phyloP scores from a whole-genome alignment of 2,329 filamentous ascomycete genomes.

The Botryotinia calthae region DNA sequence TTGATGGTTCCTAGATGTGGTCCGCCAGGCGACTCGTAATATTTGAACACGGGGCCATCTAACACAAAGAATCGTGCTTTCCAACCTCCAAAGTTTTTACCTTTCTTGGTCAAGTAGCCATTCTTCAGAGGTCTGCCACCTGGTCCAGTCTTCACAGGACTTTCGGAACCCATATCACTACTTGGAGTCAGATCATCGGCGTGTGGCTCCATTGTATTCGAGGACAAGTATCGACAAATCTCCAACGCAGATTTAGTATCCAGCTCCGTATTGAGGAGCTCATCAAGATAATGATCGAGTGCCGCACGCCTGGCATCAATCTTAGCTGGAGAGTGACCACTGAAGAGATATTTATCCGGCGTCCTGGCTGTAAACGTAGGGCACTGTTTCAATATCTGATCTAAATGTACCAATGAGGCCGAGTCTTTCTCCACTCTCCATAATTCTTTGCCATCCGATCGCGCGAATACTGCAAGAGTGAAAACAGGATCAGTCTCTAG shows the following conservation, averaged over 20 bases:
- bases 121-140: constrained; percentile 71
- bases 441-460: constrained; percentile 72
- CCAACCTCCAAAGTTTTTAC: constrained; percentile 99
- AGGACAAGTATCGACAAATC: constrained; percentile 84
- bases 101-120: constrained; percentile 92
- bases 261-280: constrained; percentile 77
- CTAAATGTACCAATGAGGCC: constrained; percentile 73
- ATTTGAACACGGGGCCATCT: constrained; percentile 72
- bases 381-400: constrained; percentile 74
- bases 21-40: constrained; percentile 88
- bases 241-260: constrained; percentile 74
- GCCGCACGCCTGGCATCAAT: constrained; percentile 81
- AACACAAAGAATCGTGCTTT: constrained; percentile 77
- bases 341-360: constrained; percentile 84
- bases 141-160: constrained; percentile 49
- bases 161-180: constrained; percentile 42
- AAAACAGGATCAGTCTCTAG: constrained; percentile 92
- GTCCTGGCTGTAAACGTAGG: constrained; percentile 70
- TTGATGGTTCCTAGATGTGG: constrained; percentile 92
- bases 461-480: constrained; percentile 79
- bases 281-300: constrained; percentile 81
- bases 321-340: constrained; percentile 87
- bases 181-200: constrained; percentile 52
- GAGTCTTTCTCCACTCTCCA: constrained; percentile 96
- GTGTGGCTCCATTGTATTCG: constrained; percentile 60